Evolutionary conservation across 1,284 basidiomycete species (phyloP), one percentile per base, ranked within the genome.

Genomic region (Sphaerobolus stellatus): DNA sequence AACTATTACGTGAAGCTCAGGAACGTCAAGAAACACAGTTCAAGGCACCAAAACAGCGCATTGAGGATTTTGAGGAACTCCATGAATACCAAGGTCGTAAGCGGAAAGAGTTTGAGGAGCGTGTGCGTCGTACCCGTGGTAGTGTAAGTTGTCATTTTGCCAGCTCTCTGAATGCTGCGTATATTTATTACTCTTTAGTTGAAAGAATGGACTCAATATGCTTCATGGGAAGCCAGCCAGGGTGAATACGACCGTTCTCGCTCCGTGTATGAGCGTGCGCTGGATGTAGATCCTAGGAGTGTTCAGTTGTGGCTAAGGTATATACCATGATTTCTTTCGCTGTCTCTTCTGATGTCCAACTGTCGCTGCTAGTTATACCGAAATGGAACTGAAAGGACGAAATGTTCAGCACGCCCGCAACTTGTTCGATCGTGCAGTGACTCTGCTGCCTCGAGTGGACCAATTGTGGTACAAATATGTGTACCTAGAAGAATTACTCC

Each of bases 381-480:
- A 99, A 72, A 94, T 94, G 86, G 97, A 99, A 71, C 83, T 99
- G 60, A 98, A 97, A 74, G 89, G 90, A 20, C 88, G 96, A 60
- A 98, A 99, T 66, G 92, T 99, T 48, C 92, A 98, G 67, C 96
- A 98, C 65, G 87, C 96, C 0, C 86, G 97, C 56, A 99, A 99
- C 72, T 80, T 99, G 22, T 98, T 93, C 70, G 97, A 99, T 75
- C 85, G 97, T 56, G 93, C 94, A 2, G 94, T 99, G 53, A 97
- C 95, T 9, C 82, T 98, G 1, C 84, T 99, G 25, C 96, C 97
- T 5, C 87, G 97, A 34, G 86, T 99, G 50, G 95, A 99, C 66
- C 86, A 93, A 66, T 77, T 96, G 4, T 98, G 95, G 96, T 98
- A 98, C 81, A 98, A 98, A 73, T 99, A 98, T 60, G 96, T 99